Evolutionary conservation across 768 basidiomycete species (phyloP).

Genomic region (Termitomyces sp.): DNA sequence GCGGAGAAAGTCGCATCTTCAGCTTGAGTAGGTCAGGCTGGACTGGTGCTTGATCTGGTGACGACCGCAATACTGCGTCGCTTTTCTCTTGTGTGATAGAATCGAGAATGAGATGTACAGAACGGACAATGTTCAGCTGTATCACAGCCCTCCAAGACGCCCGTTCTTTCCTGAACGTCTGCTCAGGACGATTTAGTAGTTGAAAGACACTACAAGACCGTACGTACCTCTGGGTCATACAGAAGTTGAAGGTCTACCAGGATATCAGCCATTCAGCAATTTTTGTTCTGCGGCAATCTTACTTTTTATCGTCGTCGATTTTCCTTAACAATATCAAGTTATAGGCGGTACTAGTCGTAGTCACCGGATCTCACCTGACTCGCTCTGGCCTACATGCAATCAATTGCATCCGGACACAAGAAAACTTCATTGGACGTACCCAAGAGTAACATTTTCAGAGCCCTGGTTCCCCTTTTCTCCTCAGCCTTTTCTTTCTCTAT

Average conservation of each 20-base stretch:
- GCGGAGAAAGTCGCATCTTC: slow-evolving; percentile 55
- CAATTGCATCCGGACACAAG: neutral
- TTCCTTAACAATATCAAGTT: slow-evolving; percentile 41
- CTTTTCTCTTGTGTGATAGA: slow-evolving; percentile 37
- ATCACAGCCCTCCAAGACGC: slow-evolving; percentile 66
- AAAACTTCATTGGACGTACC: slow-evolving; percentile 33
- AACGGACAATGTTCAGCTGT: slow-evolving; percentile 68
- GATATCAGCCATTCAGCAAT: neutral
- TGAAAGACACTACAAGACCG: neutral
- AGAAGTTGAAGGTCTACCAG: slow-evolving; percentile 58
- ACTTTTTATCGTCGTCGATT: slow-evolving; percentile 82
- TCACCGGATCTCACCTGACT: slow-evolving; percentile 54
- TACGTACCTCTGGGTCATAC: slow-evolving; percentile 52
- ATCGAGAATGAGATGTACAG: slow-evolving; percentile 60
- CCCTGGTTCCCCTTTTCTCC: slow-evolving; percentile 42
- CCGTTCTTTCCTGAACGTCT: slow-evolving; percentile 58
- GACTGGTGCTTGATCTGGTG: slow-evolving; percentile 28
- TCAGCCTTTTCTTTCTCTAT: slow-evolving; percentile 45
- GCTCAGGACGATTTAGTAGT: neutral
- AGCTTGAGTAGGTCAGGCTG: slow-evolving; percentile 47
- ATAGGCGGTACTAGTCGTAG: neutral
- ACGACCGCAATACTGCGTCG: slow-evolving; percentile 2
- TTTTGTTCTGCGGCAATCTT: slow-evolving; percentile 21
- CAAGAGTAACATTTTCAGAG: slow-evolving; percentile 57
- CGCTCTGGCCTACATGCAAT: slow-evolving; percentile 59